These are phyloP conservation scores for Aspergillus pseudoviridinutans DNA, from an alignment of 2,329 filamentous ascomycete species.

Conservation along the genomic window DNA sequence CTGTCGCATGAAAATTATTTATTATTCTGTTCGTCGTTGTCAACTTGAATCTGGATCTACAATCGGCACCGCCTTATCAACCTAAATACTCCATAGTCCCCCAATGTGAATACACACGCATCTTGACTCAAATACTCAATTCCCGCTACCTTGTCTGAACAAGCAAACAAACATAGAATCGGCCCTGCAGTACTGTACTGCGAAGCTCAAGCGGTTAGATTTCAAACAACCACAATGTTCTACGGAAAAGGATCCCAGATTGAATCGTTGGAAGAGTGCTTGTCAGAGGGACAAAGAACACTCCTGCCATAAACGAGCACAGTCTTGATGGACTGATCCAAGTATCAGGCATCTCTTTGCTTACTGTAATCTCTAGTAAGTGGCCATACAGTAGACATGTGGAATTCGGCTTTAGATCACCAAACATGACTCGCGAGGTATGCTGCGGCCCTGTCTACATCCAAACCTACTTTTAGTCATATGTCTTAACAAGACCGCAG, in stretches of 20 bases:
- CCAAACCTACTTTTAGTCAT: not conserved
- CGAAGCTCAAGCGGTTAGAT: too few species aligned
- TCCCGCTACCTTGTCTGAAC: not conserved
- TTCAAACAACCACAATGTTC: not conserved
- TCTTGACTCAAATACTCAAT: too few species aligned
- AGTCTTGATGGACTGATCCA: not conserved
- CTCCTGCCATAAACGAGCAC: not conserved
- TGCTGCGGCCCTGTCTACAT: not conserved
- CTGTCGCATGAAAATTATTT: too few species aligned
- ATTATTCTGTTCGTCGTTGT: too few species aligned
- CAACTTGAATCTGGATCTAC: not conserved
- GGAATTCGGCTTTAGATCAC: too few species aligned
- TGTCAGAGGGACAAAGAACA: not conserved
- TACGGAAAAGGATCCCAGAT: conserved; percentile 12
- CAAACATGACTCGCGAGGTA: not conserved
- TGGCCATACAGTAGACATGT: not conserved
- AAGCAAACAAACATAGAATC: not conserved
- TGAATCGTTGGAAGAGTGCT: conserved; percentile 1
- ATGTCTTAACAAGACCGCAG: not conserved
- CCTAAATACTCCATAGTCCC: not conserved
- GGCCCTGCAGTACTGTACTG: not conserved
- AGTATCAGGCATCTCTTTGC: not conserved
- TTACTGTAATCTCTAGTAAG: not conserved
- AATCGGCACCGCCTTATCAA: not conserved
- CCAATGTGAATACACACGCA: not conserved